Conservation (phyloP, 2,329 filamentous ascomycete genomes). For the Pleurostoma richardsiae region DNA sequence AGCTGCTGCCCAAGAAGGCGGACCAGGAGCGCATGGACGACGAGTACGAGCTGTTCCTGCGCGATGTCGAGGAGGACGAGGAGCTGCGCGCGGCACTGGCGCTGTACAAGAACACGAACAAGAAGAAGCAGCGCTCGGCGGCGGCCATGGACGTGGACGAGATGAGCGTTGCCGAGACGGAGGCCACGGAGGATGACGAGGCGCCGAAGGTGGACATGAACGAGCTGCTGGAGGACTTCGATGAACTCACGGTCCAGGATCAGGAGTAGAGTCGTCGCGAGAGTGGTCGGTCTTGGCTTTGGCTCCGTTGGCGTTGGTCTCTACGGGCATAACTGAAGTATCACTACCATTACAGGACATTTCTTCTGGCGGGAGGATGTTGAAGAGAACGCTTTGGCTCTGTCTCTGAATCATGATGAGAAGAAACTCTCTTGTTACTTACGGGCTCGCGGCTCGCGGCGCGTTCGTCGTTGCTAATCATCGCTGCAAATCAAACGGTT, state of each 20-base stretch:
- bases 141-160: constrained; percentile 46
- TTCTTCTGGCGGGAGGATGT: no score
- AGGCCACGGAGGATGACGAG: constrained; percentile 56
- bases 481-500: no score
- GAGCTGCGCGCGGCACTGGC: constrained; percentile 81
- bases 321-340: no score
- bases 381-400: no score
- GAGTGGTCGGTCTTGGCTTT: no score
- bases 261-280: constrained; percentile 6
- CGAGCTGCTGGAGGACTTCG: constrained; percentile 86
- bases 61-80: constrained; percentile 91
- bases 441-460: no score
- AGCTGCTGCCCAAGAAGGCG: constrained; percentile 78
- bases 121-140: constrained; percentile 31
- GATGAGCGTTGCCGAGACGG: constrained; percentile 64
- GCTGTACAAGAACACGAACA: constrained; percentile 69
- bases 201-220: constrained; percentile 71
- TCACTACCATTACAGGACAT: no score
- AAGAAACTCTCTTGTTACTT: no score
- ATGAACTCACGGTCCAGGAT: constrained; percentile 73
- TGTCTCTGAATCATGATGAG: no score
- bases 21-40: constrained; percentile 85
- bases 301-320: no score
- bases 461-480: no score
- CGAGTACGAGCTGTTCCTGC: constrained; percentile 96